Conservation (phyloP, 192 early-diverging fungal species). For the Backusella morwellensis region DNA sequence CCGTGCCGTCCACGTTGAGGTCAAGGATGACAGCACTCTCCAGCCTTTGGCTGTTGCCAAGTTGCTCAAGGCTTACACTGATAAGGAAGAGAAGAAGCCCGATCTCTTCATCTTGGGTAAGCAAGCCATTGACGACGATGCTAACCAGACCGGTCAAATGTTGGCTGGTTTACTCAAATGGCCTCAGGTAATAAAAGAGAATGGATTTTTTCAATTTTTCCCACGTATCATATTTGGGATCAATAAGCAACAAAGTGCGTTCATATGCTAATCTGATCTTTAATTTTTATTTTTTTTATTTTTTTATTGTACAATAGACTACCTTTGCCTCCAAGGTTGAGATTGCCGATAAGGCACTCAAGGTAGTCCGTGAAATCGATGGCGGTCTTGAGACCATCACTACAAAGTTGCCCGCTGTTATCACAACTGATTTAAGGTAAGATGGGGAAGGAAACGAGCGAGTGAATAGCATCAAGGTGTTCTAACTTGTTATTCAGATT, state of each 20-base stretch:
- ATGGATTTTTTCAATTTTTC: slow-evolving; percentile 1
- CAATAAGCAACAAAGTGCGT: neutral
- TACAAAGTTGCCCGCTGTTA: slow-evolving; percentile 82
- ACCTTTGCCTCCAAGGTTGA: slow-evolving; percentile 98
- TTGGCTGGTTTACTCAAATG: slow-evolving; percentile 91
- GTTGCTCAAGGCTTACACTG: slow-evolving; percentile 83
- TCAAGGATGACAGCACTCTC: slow-evolving; percentile 63
- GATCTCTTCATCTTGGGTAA: slow-evolving; percentile 95
- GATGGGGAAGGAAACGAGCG: neutral
- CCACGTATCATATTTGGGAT: slow-evolving; percentile 17
- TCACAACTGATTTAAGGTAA: slow-evolving; percentile 93
- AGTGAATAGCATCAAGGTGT: neutral
- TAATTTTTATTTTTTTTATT: slow-evolving; percentile 8
- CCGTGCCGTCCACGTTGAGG: slow-evolving; percentile 90
- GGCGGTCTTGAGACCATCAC: slow-evolving; percentile 93
- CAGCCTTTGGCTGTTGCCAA: slow-evolving; percentile 93
- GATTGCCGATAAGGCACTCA: slow-evolving; percentile 62
- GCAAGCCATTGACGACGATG: slow-evolving; percentile 99
- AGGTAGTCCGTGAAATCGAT: slow-evolving; percentile 95
- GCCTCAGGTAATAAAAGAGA: slow-evolving; percentile 69
- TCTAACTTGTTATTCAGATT: slow-evolving; percentile 47
- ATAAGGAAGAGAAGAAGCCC: slow-evolving; percentile 79
- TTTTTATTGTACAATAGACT: slow-evolving; percentile 51
- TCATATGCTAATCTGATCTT: slow-evolving; percentile 6
- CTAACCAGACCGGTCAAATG: slow-evolving; percentile 98